Evolutionary conservation across 2,329 filamentous ascomycete species (phyloP).

Genomic region (Tolypocladium ovalisporum): DNA sequence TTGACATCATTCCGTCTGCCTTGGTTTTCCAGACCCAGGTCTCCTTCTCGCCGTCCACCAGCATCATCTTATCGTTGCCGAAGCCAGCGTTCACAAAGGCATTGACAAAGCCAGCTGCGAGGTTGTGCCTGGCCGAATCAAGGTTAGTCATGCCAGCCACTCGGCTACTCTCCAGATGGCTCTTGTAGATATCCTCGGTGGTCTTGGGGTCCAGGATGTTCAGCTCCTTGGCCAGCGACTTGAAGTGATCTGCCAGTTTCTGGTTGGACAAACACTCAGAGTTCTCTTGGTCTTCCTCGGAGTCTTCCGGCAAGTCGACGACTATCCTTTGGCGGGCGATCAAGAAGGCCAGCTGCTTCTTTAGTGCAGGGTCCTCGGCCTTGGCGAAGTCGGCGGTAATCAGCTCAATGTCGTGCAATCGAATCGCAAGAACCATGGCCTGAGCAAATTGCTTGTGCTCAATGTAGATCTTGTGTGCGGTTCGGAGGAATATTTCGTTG

Average conservation of each 20-base stretch:
- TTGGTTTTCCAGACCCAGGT: conserved; percentile 99
- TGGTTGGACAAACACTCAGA: conserved; percentile 80
- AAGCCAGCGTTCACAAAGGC: conserved; percentile 95
- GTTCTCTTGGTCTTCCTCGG: conserved; percentile 62
- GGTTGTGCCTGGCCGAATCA: conserved; percentile 90
- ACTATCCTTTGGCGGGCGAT: conserved; percentile 85
- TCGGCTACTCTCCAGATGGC: conserved; percentile 88
- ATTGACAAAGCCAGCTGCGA: conserved; percentile 93
- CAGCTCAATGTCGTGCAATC: conserved; percentile 75
- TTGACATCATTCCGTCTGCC: conserved; percentile 94
- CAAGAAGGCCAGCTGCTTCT: conserved; percentile 90
- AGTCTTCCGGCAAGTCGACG: conserved; percentile 56
- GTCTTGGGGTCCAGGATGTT: conserved; percentile 96
- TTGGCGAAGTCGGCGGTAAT: conserved; percentile 75
- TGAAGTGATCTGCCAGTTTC: conserved; percentile 84
- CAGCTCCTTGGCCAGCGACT: conserved; percentile 84
- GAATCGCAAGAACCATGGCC: conserved; percentile 87
- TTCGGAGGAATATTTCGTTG: conserved; percentile 88
- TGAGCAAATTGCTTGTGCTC: conserved; percentile 88
- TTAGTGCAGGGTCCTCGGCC: conserved; percentile 68
- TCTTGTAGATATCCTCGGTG: conserved; percentile 99
- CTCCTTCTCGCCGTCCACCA: conserved; percentile 77
- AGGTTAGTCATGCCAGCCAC: conserved; percentile 89
- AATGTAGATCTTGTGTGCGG: conserved; percentile 88
- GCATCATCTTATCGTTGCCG: conserved; percentile 95